Base-by-base conservation (phyloP, 2,329 filamentous ascomycete genomes). In the Cyanodermella asteris region DNA sequence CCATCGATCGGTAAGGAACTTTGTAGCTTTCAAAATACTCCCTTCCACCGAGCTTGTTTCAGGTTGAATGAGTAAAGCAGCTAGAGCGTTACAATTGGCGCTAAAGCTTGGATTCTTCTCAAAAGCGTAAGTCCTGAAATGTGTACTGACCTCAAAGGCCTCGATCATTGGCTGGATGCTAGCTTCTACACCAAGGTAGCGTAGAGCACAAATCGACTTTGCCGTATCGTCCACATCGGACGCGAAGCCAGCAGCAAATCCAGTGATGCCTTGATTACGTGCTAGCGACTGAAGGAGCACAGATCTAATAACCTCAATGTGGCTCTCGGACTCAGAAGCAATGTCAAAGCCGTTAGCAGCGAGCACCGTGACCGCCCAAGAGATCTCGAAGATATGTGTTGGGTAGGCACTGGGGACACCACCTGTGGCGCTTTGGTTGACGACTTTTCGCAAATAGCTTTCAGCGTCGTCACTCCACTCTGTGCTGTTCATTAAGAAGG, bases 401-500 rank as follows among this genome's bases (percentile, higher is more conserved):
- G 44, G 44, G 30, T 36, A 46, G 4, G 38, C 36, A 18, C 38
- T 39, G 1, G 41, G 40, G 4, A 44, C 34, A 16, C 34, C 28
- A 2, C 39, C 40, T 5, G 24, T 31, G 2, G 33, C 33, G 9
- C 15, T 8, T 4, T 25, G 26, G 7, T 19, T n/a, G 6, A 37
- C 16, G 1, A 39, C 38, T 13, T 29, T 21, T 3, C 32, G 34
- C 5, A 50, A 35, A 30, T 46, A 49, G 4, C 13, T 28, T 24
- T 50, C 46, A 2, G 42, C 37, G 9, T 46, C 40, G 5, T 37
- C 27, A 30, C 48, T 42, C 47, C 47, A 50, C 3, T 23, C 12
- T 2, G 34, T 32, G 5, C 32, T 26, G 18, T 44, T 27, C 32
- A 49, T 47, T 6, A 50, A 27, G 27, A 46, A 48, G 13, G 44